Percentiles rank a stretch among this genome's conserved stretches.
Conservation (phyloP, 306 rosid genomes). For the Astragalus glycyphyllos region DNA sequence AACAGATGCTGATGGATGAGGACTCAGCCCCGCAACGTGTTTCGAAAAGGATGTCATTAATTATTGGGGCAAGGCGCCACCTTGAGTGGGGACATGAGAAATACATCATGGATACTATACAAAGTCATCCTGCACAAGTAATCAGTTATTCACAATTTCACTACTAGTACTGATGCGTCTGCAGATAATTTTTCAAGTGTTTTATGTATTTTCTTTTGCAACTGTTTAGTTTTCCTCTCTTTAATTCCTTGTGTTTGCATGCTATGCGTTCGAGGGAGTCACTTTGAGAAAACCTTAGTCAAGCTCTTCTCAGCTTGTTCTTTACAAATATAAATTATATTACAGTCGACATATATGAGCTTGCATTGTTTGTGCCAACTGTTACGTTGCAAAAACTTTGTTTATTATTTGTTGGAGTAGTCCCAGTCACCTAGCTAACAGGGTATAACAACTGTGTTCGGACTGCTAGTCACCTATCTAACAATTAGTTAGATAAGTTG, state of each 20-base stretch:
- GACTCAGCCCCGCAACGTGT: constrained; percentile 58
- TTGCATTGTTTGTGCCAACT: constrained; percentile 19
- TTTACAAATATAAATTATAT: background rate
- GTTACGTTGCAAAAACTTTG: background rate
- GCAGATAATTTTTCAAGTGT: constrained; percentile 7
- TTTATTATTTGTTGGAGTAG: too few species aligned
- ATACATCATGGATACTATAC: constrained; percentile 90
- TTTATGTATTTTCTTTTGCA: constrained; percentile 28
- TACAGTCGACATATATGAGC: constrained; percentile 2
- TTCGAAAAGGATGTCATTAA: constrained; percentile 81
- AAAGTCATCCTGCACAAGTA: constrained; percentile 97
- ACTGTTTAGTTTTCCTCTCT: constrained; percentile 16
- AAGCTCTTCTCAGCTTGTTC: constrained; percentile 18
- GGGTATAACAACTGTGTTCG: too few species aligned
- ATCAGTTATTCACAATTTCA: constrained; percentile 34
- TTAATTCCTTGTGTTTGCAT: constrained; percentile 12
- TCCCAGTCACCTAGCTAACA: too few species aligned
- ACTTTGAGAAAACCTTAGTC: background rate
- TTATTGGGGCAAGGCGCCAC: constrained; percentile 93
- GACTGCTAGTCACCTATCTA: too few species aligned
- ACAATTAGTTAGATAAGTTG: too few species aligned
- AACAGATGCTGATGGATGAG: constrained; percentile 77
- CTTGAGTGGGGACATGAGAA: constrained; percentile 98
- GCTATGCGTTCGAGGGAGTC: constrained; percentile 29
- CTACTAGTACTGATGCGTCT: constrained; percentile 15